These are phyloP conservation scores for Ilyonectria sp. DNA, from an alignment of 2,329 filamentous ascomycete genomes.

Conservation along the genomic window DNA sequence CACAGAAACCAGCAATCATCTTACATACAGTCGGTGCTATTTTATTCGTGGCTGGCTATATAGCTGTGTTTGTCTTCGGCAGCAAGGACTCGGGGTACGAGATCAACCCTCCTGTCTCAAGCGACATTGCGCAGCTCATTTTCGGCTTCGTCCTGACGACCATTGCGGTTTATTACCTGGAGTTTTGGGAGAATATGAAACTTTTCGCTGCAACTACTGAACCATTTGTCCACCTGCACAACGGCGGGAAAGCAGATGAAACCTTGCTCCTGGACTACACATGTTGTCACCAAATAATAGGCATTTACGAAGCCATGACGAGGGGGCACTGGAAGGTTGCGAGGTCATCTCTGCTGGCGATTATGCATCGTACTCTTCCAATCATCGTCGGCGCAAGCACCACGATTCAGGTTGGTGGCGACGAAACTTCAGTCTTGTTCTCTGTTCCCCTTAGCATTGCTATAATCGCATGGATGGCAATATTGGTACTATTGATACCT, in stretches of 20 bases:
- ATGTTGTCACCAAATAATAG: not conserved
- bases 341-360: not conserved
- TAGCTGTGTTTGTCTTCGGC: not conserved
- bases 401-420: not conserved
- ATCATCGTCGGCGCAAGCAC: not conserved
- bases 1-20: not conserved
- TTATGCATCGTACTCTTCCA: not conserved
- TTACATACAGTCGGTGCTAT: too few species aligned
- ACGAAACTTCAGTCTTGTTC: not conserved
- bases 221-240: not conserved
- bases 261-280: not conserved
- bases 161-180: not conserved
- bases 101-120: not conserved
- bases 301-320: not conserved
- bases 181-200: not conserved
- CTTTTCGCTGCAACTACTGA: not conserved
- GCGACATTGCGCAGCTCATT: not conserved
- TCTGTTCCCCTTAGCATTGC: not conserved
- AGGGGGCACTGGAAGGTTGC: not conserved
- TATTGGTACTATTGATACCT: not conserved
- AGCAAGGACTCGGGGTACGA: not conserved
- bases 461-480: not conserved
- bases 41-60: too few species aligned
- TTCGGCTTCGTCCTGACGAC: not conserved
- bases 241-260: not conserved